Conservation (phyloP, 805 yeast species). For the Yarrowia sp. region DNA sequence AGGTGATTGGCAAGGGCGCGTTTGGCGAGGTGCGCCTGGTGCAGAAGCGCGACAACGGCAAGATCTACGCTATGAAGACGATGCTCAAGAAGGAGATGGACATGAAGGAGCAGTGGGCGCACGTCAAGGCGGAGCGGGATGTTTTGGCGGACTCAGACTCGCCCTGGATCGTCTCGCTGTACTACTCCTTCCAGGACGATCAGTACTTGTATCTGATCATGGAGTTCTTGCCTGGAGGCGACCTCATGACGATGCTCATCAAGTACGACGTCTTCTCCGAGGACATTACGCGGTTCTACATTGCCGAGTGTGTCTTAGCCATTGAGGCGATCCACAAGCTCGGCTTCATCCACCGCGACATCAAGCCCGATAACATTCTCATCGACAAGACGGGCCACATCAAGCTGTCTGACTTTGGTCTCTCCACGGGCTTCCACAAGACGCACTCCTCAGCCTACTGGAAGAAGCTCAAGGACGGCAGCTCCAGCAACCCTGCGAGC, state of each 20-base stretch:
- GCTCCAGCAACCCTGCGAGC: slow-evolving; percentile 31
- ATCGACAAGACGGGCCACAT: slow-evolving; percentile 76
- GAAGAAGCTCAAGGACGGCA: slow-evolving; percentile 66
- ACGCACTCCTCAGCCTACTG: slow-evolving; percentile 90
- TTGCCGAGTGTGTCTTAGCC: slow-evolving; percentile 95
- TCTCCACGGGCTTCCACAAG: slow-evolving; percentile 89
- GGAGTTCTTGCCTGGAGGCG: slow-evolving; percentile 78
- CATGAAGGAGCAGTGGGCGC: slow-evolving; percentile 90
- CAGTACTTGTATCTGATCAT: slow-evolving; percentile 72
- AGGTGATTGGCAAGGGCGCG: slow-evolving; percentile 94
- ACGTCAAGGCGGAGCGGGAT: slow-evolving; percentile 94
- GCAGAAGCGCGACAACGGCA: slow-evolving; percentile 87
- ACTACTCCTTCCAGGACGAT: slow-evolving; percentile 77
- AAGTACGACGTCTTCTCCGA: slow-evolving; percentile 93
- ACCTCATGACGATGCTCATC: slow-evolving; percentile 90
- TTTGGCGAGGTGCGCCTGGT: slow-evolving; percentile 96
- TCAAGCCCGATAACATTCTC: slow-evolving; percentile 93
- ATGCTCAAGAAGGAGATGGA: slow-evolving; percentile 88
- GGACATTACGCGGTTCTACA: slow-evolving; percentile 82
- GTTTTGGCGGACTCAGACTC: slow-evolving; percentile 87
- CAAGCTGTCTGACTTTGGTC: slow-evolving; percentile 71
- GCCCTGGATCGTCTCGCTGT: slow-evolving; percentile 83
- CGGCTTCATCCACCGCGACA: slow-evolving; percentile 94
- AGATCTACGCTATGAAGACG: slow-evolving; percentile 93
- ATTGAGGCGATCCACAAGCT: slow-evolving; percentile 90